Evolutionary conservation across 164 flowering plant genomes (phyloP), one percentile per base, ranked within the genome.

Genomic region (Paratinospora sagittata): DNA sequence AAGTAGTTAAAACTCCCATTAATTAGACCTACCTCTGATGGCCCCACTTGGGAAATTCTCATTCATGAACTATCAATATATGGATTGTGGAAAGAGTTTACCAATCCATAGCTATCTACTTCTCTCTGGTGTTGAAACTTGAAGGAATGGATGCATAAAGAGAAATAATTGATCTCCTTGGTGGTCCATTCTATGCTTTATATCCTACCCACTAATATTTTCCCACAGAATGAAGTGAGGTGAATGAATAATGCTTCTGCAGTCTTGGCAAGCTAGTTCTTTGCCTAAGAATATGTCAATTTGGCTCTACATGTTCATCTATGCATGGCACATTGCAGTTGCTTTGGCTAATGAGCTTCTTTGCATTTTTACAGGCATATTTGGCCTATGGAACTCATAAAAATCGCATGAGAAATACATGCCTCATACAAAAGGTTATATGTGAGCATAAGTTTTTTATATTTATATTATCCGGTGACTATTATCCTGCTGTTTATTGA

Each of bases 331-430:
- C 52, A 16, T 17, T 30, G 13, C 2, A 9, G 70, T 68, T 8
- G 10, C 5, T 16, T 33, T 4, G n/a, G 17, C 21, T 57, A 49
- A 17, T 30, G 43, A 27, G 16, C 13, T 23, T 6, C 19, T 33
- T 12, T 61, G 16, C 27, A 13, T 75, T 65, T 41, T 47, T 73
- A 73, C 89, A 87, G 93, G 91, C 91, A 72, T 81, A 80, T 78
- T 82, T 89, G 68, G 93, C 86, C 5, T 87, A 89, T 74, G 89
- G 87, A 74, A 72, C 76, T 67, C 79, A 68, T 37, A 65, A 68
- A 36, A 78, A 72, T 66, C 80, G 74, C 65, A 72, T 68, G 49
- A 83, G 72, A 71, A 75, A 71, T 72, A 61, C 80, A 65, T 78
- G 84, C 17, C 55, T 62, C 37, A 66, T 79, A 14, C 67, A 76